Base-by-base conservation (phyloP, 2,329 filamentous ascomycete genomes). In the Trichophyton mentagrophytes region DNA sequence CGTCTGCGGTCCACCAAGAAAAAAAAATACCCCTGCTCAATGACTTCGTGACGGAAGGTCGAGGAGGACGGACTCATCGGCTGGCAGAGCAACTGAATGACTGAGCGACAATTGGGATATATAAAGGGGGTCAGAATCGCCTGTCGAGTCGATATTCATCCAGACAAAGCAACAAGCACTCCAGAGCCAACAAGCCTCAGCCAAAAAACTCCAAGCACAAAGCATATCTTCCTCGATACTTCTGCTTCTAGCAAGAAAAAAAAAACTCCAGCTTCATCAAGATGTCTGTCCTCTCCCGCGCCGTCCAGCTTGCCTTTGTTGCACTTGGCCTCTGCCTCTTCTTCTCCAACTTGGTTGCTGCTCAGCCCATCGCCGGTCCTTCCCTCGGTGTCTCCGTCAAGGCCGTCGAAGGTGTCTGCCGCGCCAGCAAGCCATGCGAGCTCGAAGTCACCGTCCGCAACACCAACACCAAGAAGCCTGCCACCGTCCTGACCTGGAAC, bases 401-500 rank as follows among this genome's bases (percentile, higher is more conserved):
- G 51, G 6, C 51, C 11, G n/a, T 30, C 51, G 36, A 55, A 4
- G 27, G 20, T 20, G 27, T 55, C 15, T 55, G 51, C 51, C 59
- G 57, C 15, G 62, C 60, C 4, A 58, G 64, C 6, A 47, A 65
- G 9, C 60, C 63, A 1, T 59, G 64, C 42, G 59, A 68, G n/a
- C 58, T 65, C 27, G 59, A 62, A 7, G 57, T 70, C 30, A 66
- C 67, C 17, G 63, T 71, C 57, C 65, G 65, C 33, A 67, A 71
- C 40, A 75, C 74, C 53, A 62, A 65, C 0, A 66, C 68, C 0
- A 57, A 66, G 6, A 57, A 66, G 1, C 57, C 66, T 1, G 59
- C 74, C 15, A 75, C 69, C 0, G 47, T 77, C 4, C 64, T 76
- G 3, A 68, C 64, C 62, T 77, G 73, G 73, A 69, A 67, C 2